Percentiles rank a stretch among this genome's conserved stretches.
These are phyloP conservation scores for Geranomyces michiganensis DNA, from an alignment of 192 early-diverging fungal species.

Conservation along the genomic window DNA sequence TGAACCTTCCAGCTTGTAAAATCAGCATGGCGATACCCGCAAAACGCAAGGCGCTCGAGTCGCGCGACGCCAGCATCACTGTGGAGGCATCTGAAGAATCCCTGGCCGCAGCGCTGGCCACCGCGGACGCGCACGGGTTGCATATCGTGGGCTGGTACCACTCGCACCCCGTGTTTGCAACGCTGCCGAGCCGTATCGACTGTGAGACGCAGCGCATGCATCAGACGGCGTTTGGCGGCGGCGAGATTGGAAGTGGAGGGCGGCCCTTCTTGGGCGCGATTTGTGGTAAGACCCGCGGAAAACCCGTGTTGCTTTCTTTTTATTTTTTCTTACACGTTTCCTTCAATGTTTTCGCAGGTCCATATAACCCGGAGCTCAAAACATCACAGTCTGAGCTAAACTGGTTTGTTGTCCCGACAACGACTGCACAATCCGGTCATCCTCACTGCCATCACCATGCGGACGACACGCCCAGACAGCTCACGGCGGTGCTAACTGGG, in stretches of 20 bases:
- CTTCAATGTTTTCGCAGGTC: constrained; percentile 64
- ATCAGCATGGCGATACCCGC: background rate
- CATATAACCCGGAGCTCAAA: constrained; percentile 79
- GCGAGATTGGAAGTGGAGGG: constrained; percentile 9
- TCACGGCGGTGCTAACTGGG: background rate
- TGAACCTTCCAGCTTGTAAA: background rate
- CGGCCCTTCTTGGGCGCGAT: constrained; percentile 92
- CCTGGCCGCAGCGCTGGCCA: constrained; percentile 72
- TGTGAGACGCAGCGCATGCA: constrained; percentile 87
- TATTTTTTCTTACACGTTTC: background rate
- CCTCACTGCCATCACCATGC: background rate
- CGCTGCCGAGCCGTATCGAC: constrained; percentile 87
- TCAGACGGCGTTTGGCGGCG: constrained; percentile 71
- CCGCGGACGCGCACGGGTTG: constrained; percentile 73
- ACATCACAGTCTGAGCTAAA: constrained; percentile 78
- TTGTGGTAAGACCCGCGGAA: constrained; percentile 52
- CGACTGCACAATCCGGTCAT: background rate
- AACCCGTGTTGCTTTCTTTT: background rate
- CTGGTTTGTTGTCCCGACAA: constrained; percentile 74
- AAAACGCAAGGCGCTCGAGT: constrained; percentile 12
- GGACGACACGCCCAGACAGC: background rate
- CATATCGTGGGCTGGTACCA: constrained; percentile 94
- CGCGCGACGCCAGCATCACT: constrained; percentile 54
- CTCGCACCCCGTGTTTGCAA: constrained; percentile 86
- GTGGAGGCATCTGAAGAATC: constrained; percentile 89